Base-by-base conservation (phyloP, 768 basidiomycete genomes). In the Naematelia encephala region DNA sequence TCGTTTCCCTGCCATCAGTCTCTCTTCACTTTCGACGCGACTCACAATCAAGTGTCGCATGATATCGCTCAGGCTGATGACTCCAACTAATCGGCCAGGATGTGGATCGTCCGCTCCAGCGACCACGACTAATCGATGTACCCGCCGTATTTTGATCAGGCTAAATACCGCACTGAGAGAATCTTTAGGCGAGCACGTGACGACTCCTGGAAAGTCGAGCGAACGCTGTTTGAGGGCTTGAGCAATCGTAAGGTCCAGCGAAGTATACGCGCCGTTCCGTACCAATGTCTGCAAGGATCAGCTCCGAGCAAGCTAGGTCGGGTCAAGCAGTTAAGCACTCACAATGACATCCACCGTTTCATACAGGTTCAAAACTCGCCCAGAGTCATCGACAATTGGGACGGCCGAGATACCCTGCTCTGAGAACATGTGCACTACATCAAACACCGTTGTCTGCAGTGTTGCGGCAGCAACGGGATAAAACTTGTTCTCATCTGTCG, bases 321-420 rank as follows among this genome's bases (percentile, higher is more conserved):
- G 34, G 8, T 39, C 34, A 16, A 16, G 39, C 23, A 27, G 11
- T 12, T 28, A n/a, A 14, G 42, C 21, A 82, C 87, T 69, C 77
- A 96, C 93, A 61, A 98, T 94, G 51, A 99, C 94, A 80, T 99
- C 96, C 22, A 99, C 96, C 4, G 96, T 97, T 79, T 99, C 96
- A 74, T 97, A 99, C 49, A 99, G 79, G 74, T 99, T 93, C 64
- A 98, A 83, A 43, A 99, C 96, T 54, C 92, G 83, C 8, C 94
- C 94, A 5, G 91, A 84, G 42, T 74, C 70, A 68, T 99, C 90
- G 27, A 98, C 83, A 73, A 99, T 97, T 5, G 96, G 96, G 4
- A 99, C 94, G 4, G 94, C 94, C 8, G 90, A 92, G 66, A 99
- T 96, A 25, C 92, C 87, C 44, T 88, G 84, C 77, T 92, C 89